Percentiles rank a stretch among this genome's conserved stretches.
phyloP scores from a whole-genome alignment of 2,329 filamentous ascomycete genomes.

The Cladosporium sp. region DNA sequence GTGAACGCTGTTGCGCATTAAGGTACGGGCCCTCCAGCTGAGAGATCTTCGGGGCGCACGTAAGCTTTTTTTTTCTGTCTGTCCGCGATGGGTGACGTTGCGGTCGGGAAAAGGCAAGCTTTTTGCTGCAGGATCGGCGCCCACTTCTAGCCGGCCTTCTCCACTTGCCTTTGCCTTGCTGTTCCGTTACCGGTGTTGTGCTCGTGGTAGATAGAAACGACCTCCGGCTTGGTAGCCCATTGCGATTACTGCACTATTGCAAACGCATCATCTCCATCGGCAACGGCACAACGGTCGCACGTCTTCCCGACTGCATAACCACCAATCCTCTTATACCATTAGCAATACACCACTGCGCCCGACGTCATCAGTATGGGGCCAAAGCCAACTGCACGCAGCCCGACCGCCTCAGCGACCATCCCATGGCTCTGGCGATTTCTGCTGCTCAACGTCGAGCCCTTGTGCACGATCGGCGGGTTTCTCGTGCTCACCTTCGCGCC shows the following conservation, averaged over 20 bases:
- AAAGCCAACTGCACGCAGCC: neutral
- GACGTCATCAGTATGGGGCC: neutral
- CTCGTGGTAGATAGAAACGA: neutral
- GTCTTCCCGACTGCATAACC: neutral
- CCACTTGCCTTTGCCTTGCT: conserved; percentile 9
- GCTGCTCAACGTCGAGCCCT: conserved; percentile 31
- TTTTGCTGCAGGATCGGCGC: conserved; percentile 5
- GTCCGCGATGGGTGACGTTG: neutral
- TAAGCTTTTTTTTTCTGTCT: conserved; percentile 3
- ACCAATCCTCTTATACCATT: neutral
- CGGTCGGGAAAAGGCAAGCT: conserved; percentile 4
- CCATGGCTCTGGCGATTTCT: conserved; percentile 30
- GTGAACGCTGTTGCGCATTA: neutral
- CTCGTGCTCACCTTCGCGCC: conserved; percentile 26
- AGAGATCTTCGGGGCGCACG: neutral
- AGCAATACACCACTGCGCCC: neutral
- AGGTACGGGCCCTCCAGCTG: neutral
- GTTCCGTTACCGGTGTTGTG: neutral
- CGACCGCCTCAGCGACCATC: conserved; percentile 28
- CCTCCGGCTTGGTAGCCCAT: neutral
- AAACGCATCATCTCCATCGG: neutral
- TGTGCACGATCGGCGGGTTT: conserved; percentile 31
- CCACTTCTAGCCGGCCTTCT: conserved; percentile 13
- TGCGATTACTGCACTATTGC: neutral
- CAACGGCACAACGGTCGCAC: neutral